Evolutionary conservation across 768 basidiomycete genomes (phyloP).

Genomic region (Mycena chlorophos): DNA sequence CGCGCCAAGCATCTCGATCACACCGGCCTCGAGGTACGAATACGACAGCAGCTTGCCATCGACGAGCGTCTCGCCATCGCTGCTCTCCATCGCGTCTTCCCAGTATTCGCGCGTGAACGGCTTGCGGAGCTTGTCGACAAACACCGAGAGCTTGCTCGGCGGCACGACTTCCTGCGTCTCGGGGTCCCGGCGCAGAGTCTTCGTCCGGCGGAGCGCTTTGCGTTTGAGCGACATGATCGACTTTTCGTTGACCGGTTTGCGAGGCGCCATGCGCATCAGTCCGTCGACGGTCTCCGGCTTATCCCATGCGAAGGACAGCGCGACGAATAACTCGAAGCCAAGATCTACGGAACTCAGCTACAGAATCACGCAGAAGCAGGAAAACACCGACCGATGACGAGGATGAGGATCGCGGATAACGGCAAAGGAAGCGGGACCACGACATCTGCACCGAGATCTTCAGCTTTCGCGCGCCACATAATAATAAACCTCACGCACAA

Average conservation of each 20-base stretch:
- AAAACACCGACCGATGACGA: slow-evolving; percentile 61
- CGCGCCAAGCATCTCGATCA: slow-evolving; percentile 57
- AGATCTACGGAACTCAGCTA: slow-evolving; percentile 48
- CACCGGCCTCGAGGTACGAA: slow-evolving; percentile 63
- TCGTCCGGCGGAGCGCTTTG: slow-evolving; percentile 57
- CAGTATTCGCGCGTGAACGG: slow-evolving; percentile 62
- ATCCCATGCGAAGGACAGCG: slow-evolving; percentile 74
- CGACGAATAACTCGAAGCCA: slow-evolving; percentile 67
- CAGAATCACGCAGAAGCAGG: neutral
- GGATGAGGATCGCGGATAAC: slow-evolving; percentile 65
- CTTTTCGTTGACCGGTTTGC: slow-evolving; percentile 66
- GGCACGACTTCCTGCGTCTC: slow-evolving; percentile 48
- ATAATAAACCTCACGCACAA: slow-evolving; percentile 42
- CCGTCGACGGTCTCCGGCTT: slow-evolving; percentile 64
- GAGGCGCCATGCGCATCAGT: slow-evolving; percentile 64
- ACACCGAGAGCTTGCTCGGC: slow-evolving; percentile 41
- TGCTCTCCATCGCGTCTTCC: slow-evolving; percentile 53
- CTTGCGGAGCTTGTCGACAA: slow-evolving; percentile 41
- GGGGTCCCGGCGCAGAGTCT: slow-evolving; percentile 52
- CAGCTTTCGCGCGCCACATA: neutral
- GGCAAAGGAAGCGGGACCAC: slow-evolving; percentile 68
- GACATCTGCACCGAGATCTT: slow-evolving; percentile 49
- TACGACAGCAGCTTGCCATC: slow-evolving; percentile 64
- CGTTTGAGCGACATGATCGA: slow-evolving; percentile 56
- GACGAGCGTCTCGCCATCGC: slow-evolving; percentile 61